phyloP scores from a whole-genome alignment of 2,329 filamentous ascomycete genomes.

The Stagonosporopsis chrysanthemi region DNA sequence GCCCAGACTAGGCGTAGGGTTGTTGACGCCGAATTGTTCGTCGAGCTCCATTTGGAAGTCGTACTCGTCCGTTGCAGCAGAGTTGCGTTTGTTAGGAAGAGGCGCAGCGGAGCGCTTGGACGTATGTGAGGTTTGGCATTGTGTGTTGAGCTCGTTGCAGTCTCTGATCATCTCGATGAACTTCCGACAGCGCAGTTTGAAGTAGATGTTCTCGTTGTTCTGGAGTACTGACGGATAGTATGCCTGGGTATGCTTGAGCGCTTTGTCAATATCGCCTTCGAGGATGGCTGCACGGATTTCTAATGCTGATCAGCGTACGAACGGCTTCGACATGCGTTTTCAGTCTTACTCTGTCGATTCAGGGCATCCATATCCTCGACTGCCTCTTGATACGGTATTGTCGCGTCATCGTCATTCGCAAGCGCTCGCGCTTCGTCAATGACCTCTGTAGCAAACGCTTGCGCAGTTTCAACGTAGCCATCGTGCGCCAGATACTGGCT shows the following conservation, averaged over 20 bases:
- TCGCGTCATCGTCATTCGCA: constrained; percentile 60
- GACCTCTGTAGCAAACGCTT: constrained; percentile 85
- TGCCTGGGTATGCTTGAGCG: constrained; percentile 78
- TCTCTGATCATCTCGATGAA: constrained; percentile 83
- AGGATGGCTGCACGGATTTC: constrained; percentile 87
- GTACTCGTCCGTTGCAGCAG: constrained; percentile 55
- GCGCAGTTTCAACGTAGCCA: constrained; percentile 91
- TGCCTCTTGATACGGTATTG: constrained; percentile 67
- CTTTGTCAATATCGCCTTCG: constrained; percentile 89
- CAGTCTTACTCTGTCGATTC: constrained; percentile 77
- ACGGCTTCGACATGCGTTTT: neutral
- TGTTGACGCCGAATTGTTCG: constrained; percentile 55
- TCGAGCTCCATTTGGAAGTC: constrained; percentile 67
- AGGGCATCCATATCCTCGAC: constrained; percentile 86
- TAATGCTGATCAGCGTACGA: constrained; percentile 50
- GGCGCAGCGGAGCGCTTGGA: constrained; percentile 40
- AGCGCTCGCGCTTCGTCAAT: constrained; percentile 75
- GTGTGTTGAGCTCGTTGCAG: constrained; percentile 53
- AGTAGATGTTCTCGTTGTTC: constrained; percentile 83
- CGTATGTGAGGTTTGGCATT: constrained; percentile 32
- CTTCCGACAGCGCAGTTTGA: constrained; percentile 85
- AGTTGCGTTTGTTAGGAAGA: constrained; percentile 40
- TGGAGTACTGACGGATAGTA: constrained; percentile 83
- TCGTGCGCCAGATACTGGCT: constrained; percentile 93
- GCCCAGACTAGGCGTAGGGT: constrained; percentile 37